Evolutionary conservation across 352 stramenopile genomes (phyloP), one percentile per base, ranked within the genome.

Genomic region (Globisporangium carolinianum): DNA sequence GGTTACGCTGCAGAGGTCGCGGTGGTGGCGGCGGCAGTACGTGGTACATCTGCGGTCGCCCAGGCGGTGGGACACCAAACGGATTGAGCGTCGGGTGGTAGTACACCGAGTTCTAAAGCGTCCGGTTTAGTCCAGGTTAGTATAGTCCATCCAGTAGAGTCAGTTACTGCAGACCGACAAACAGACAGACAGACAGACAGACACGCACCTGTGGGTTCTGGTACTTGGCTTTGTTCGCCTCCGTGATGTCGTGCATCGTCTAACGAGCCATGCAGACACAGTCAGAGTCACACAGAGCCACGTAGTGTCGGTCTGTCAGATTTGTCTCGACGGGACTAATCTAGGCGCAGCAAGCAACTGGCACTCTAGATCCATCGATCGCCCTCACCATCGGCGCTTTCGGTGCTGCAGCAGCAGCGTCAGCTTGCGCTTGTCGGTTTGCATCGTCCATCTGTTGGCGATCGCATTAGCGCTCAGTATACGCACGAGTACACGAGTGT

Each of bases 11-110:
- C 10, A 32, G 53, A 43, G 47, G 37, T 14, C 36, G 48, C 47
- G 64, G 47, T 9, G 45, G 36, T 51, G 69, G 53, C 10, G 73
- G 65, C 38, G 69, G 67, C 2, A 75, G 39, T 43, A 12, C 64
- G 12, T 68, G 73, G 59, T 86, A 91, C 67, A 68, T 74, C 38
- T 91, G 79, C 6, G 81, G 79, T 36, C 67, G 69, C 12, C 81
- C 81, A 18, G 81, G 81, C 1, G 81, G 81, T 6, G 81, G 81
- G 1, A 80, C 79, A 17, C 81, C 81, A 35, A 89, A 91, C 1
- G 81, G 81, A 39, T 91, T 91, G 8, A 91, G 53, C 17, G 79
- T 87, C n/a, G 79, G 79, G 47, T 91, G 79, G 51, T 89, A 91
- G 58, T 91, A 89, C 47, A 91, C 79, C 1, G 81, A 91, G 47